Percentiles rank a stretch among this genome's conserved stretches.
These are phyloP conservation scores for Tinospora cordifolia DNA, from an alignment of 164 flowering plant species.

Conservation along the genomic window DNA sequence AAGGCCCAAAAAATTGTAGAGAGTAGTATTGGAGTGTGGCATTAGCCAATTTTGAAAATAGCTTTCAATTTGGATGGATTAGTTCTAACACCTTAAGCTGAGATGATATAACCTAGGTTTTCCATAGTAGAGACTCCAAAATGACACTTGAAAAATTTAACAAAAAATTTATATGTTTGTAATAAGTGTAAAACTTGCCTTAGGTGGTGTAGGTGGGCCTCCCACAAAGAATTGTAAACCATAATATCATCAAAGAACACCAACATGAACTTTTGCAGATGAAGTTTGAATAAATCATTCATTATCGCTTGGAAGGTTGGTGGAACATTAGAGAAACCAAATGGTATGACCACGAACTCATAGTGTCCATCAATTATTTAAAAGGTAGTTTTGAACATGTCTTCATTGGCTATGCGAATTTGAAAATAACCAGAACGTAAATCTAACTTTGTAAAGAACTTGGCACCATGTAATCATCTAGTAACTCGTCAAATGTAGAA, in stretches of 20 bases:
- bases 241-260: neutral
- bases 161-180: neutral
- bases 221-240: neutral
- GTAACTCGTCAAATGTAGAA: too few relatives aligned
- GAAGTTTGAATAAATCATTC: neutral
- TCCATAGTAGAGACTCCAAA: neutral
- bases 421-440: neutral
- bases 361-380: too few relatives aligned
- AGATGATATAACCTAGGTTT: neutral
- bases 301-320: neutral
- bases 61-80: neutral
- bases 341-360: neutral
- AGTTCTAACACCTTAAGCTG: neutral
- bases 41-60: neutral
- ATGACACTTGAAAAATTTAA: neutral
- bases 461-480: too few relatives aligned
- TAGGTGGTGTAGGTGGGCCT: neutral
- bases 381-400: neutral
- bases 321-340: too few relatives aligned
- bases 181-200: neutral
- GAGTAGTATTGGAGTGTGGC: neutral
- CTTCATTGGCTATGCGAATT: neutral
- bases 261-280: neutral
- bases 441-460: too few relatives aligned
- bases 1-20: neutral